phyloP scores from a whole-genome alignment of 1,284 basidiomycete species.

The Filobasidium uniguttulatum region DNA sequence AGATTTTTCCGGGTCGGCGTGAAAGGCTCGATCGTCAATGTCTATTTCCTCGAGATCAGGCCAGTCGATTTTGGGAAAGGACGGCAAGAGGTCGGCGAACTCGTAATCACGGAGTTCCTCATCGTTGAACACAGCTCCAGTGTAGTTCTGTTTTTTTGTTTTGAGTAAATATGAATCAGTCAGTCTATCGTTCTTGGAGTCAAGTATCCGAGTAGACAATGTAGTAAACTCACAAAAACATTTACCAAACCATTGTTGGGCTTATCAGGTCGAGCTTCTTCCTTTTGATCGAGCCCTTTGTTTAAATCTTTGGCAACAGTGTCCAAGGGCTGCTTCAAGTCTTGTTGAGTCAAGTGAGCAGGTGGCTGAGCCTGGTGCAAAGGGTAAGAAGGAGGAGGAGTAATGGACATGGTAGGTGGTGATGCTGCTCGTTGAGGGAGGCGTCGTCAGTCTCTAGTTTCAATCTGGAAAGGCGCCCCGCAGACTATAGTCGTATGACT shows the following conservation, averaged over 20 bases:
- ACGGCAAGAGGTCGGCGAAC: constrained; percentile 52
- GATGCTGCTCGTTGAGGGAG: background rate
- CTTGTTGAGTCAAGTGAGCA: background rate
- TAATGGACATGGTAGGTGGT: constrained; percentile 11
- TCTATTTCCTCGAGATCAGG: constrained; percentile 47
- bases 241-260: constrained; percentile 11
- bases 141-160: constrained; percentile 14
- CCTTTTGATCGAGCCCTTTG: constrained; percentile 5
- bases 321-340: background rate
- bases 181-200: background rate
- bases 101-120: constrained; percentile 47
- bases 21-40: constrained; percentile 50
- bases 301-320: constrained; percentile 4
- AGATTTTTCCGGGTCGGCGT: constrained; percentile 32
- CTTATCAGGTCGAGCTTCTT: constrained; percentile 7
- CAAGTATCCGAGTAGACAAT: constrained; percentile 19
- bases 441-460: no score
- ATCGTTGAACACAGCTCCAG: constrained; percentile 12
- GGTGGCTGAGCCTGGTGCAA: background rate
- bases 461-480: no score
- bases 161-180: background rate
- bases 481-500: no score
- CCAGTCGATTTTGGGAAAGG: constrained; percentile 51
- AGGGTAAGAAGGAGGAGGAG: constrained; percentile 15
- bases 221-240: constrained; percentile 24